These are phyloP conservation scores for Backusella macrospora DNA, from an alignment of 192 early-diverging fungal species.

Conservation along the genomic window DNA sequence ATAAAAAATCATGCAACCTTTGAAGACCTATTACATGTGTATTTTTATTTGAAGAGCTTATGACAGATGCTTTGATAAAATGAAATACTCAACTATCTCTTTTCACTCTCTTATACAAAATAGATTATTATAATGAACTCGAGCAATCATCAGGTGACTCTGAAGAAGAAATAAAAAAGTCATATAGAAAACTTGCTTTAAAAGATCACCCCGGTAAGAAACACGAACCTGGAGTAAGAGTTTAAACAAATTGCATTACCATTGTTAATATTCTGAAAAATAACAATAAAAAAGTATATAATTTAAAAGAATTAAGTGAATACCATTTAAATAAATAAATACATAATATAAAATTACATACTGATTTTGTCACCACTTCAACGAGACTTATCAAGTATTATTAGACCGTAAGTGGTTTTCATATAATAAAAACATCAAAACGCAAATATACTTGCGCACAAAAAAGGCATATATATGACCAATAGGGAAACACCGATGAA, in stretches of 20 bases:
- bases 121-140: conserved; percentile 71
- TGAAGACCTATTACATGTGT: background rate
- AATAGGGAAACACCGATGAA: conserved; percentile 13
- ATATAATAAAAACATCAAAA: background rate
- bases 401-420: conserved; percentile 35
- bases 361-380: background rate
- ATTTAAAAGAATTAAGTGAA: conserved; percentile 35
- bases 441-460: conserved; percentile 19
- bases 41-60: background rate
- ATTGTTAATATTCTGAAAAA: background rate
- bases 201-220: conserved; percentile 75
- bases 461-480: conserved; percentile 38
- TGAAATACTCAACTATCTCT: background rate
- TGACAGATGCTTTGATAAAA: background rate
- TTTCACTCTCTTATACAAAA: conserved; percentile 13
- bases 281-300: background rate
- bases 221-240: conserved; percentile 22
- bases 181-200: conserved; percentile 71
- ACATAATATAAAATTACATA: background rate
- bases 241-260: background rate
- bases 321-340: background rate
- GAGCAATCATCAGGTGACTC: conserved; percentile 60
- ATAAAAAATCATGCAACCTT: conserved; percentile 14
- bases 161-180: conserved; percentile 72
- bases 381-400: conserved; percentile 45